phyloP scores from a whole-genome alignment of 2,329 filamentous ascomycete species.

The Aspergillus puulaauensis region DNA sequence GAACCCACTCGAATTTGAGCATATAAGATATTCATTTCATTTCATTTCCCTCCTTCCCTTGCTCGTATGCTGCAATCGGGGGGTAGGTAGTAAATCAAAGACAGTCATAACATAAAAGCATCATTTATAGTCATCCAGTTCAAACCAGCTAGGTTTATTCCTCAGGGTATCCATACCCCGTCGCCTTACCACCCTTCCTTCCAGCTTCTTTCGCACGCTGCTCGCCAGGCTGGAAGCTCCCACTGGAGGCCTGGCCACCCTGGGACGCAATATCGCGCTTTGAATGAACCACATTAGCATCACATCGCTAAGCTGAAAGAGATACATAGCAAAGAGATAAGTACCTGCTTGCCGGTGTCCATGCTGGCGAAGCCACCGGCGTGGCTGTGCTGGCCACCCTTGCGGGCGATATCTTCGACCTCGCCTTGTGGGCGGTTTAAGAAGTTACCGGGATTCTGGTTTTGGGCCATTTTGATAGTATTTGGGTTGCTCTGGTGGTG shows the following conservation, averaged over 20 bases:
- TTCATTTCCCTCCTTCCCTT: background rate
- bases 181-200: constrained; percentile 50
- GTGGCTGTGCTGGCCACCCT: constrained; percentile 35
- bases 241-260: constrained; percentile 54
- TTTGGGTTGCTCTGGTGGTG: no score
- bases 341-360: constrained; percentile 33
- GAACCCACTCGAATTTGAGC: background rate
- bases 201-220: constrained; percentile 56
- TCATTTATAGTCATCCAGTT: background rate
- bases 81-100: background rate
- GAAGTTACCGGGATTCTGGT: constrained; percentile 41
- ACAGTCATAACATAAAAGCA: background rate
- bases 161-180: constrained; percentile 6
- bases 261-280: constrained; percentile 57
- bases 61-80: background rate
- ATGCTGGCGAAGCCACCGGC: constrained; percentile 28
- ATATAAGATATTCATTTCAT: background rate
- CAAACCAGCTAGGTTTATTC: background rate
- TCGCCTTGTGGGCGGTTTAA: constrained; percentile 47
- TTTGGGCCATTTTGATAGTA: constrained; percentile 16
- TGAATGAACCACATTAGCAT: background rate
- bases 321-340: background rate
- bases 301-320: background rate
- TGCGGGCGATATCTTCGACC: constrained; percentile 42
- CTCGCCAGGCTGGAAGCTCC: constrained; percentile 56